A percentile compares a stretch with the other conserved stretches of the same genome.
phyloP scores from a whole-genome alignment of 2,329 filamentous ascomycete species.

The Talaromyces albobiverticillius region DNA sequence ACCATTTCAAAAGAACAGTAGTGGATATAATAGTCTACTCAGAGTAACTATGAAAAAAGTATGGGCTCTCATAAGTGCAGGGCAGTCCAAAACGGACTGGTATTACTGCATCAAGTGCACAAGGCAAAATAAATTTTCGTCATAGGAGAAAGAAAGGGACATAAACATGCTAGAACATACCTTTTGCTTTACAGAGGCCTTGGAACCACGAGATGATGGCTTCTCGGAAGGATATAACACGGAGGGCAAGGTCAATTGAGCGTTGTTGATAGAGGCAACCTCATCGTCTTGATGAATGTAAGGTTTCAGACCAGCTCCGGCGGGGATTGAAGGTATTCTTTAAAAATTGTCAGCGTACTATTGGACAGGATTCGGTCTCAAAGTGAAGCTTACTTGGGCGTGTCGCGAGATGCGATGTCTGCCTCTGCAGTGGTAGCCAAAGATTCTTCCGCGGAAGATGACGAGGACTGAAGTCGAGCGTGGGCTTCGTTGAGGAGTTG shows the following conservation, averaged over 20 bases:
- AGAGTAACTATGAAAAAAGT: slow-evolving; percentile 70
- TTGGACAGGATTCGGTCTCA: not conserved
- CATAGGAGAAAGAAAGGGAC: slow-evolving; percentile 49
- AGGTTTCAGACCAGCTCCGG: slow-evolving; percentile 48
- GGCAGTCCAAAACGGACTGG: slow-evolving; percentile 75
- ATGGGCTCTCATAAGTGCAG: slow-evolving; percentile 66
- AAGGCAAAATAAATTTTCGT: slow-evolving; percentile 72
- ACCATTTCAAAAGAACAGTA: not conserved
- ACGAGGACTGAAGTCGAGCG: slow-evolving; percentile 46
- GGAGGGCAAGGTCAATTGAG: slow-evolving; percentile 44
- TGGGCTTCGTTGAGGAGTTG: slow-evolving; percentile 64
- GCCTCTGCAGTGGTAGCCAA: slow-evolving; percentile 16
- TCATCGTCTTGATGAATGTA: slow-evolving; percentile 54
- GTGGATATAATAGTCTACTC: slow-evolving; percentile 39
- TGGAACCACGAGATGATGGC: not conserved
- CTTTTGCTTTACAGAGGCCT: slow-evolving; percentile 2
- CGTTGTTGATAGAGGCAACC: slow-evolving; percentile 53
- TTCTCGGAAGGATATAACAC: slow-evolving; percentile 1
- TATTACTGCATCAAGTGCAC: slow-evolving; percentile 67
- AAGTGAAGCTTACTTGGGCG: slow-evolving; percentile 2
- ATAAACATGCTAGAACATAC: slow-evolving; percentile 22
- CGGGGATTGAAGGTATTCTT: slow-evolving; percentile 52
- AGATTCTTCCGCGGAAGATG: slow-evolving; percentile 18
- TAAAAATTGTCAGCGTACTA: slow-evolving; percentile 7
- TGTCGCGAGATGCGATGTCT: slow-evolving; percentile 1